A percentile compares a stretch with the other conserved stretches of the same genome.
Conservation (phyloP, 2,329 filamentous ascomycete species). For the Emergomyces pasteurianus region DNA sequence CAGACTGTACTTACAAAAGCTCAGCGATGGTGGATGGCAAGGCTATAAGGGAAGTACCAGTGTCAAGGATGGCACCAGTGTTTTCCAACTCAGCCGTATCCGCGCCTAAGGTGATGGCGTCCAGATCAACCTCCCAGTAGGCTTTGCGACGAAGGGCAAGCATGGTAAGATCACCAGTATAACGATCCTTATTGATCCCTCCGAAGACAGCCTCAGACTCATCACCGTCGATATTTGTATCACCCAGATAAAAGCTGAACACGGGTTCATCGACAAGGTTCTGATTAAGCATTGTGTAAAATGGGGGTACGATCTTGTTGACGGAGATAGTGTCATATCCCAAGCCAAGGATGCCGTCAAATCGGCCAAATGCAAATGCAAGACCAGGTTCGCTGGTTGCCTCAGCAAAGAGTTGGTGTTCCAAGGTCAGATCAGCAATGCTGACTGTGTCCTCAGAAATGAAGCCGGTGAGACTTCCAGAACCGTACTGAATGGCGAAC, state of each 20-base stretch:
- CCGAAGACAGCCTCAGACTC: slow-evolving; percentile 85
- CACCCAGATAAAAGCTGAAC: slow-evolving; percentile 91
- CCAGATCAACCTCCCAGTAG: slow-evolving; percentile 98
- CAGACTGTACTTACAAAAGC: slow-evolving; percentile 50
- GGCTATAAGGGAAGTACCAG: slow-evolving; percentile 93
- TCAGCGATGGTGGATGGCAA: slow-evolving; percentile 85
- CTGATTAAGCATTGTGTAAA: slow-evolving; percentile 92
- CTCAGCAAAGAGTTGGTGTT: slow-evolving; percentile 90
- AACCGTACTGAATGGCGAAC: slow-evolving; percentile 93
- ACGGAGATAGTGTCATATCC: slow-evolving; percentile 96
- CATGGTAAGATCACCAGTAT: slow-evolving; percentile 75
- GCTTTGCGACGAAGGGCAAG: slow-evolving; percentile 96
- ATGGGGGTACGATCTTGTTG: slow-evolving; percentile 85
- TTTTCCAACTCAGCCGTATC: slow-evolving; percentile 79
- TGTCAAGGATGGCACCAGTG: slow-evolving; percentile 95
- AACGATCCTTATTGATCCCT: slow-evolving; percentile 72
- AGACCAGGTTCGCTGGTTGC: slow-evolving; percentile 91
- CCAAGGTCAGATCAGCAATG: slow-evolving; percentile 81
- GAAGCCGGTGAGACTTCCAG: slow-evolving; percentile 84
- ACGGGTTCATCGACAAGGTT: slow-evolving; percentile 80
- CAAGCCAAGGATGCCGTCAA: slow-evolving; percentile 91
- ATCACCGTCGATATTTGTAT: slow-evolving; percentile 55
- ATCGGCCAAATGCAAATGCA: slow-evolving; percentile 93
- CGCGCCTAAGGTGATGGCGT: slow-evolving; percentile 80
- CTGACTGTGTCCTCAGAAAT: slow-evolving; percentile 76